Conservation (phyloP, 352 stramenopile species). For the Phytophthora sp. region DNA sequence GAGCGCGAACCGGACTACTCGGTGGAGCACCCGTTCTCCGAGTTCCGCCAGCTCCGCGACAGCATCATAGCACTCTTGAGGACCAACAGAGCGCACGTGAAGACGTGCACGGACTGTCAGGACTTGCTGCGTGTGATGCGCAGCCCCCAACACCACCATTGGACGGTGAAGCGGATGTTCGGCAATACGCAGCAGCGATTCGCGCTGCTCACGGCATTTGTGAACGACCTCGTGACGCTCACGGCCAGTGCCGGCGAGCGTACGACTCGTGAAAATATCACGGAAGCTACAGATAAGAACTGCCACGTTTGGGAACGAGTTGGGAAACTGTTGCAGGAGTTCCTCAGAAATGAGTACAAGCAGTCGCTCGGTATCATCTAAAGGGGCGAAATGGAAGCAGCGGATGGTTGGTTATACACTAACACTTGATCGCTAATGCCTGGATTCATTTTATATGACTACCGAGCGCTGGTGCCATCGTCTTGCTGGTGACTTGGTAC, state of each 20-base stretch:
- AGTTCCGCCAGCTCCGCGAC: constrained; percentile 35
- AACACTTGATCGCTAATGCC: neutral
- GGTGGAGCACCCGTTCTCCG: constrained; percentile 40
- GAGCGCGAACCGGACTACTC: constrained; percentile 45
- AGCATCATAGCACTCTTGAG: constrained; percentile 14
- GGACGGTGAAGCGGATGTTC: constrained; percentile 36
- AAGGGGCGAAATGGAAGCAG: neutral
- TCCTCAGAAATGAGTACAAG: constrained; percentile 33
- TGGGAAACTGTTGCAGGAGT: constrained; percentile 30
- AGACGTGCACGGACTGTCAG: constrained; percentile 33
- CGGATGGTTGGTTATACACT: neutral
- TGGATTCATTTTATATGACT: neutral
- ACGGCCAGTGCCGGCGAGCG: constrained; percentile 14
- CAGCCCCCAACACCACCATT: constrained; percentile 25
- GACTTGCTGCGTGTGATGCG: constrained; percentile 14
- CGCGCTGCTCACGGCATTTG: constrained; percentile 31
- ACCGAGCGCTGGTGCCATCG: no score
- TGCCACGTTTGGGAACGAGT: constrained; percentile 27
- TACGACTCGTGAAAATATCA: constrained; percentile 3
- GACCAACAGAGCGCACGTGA: constrained; percentile 8
- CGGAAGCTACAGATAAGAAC: constrained; percentile 8
- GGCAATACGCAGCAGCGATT: constrained; percentile 33
- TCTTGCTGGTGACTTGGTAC: no score
- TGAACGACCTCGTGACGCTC: constrained; percentile 39
- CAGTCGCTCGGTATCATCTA: constrained; percentile 46